phyloP scores from a whole-genome alignment of 441 rosid genomes.

The Omphalea diandra region DNA sequence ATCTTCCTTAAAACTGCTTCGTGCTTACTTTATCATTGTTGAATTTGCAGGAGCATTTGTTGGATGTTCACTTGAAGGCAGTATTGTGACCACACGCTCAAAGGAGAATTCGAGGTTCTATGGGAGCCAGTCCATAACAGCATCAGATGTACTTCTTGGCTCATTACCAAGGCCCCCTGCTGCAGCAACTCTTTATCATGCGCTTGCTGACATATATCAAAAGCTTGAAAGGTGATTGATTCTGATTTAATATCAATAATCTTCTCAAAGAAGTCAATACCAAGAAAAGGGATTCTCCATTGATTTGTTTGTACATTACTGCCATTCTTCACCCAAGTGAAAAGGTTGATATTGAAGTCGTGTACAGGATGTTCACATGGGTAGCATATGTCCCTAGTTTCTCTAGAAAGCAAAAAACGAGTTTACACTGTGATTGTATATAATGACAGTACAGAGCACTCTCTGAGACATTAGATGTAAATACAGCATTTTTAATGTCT shows the following conservation, averaged over 20 bases:
- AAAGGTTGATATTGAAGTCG: no score
- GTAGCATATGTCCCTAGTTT: not conserved
- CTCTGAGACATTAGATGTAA: not conserved
- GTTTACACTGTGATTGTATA: constrained; percentile 1
- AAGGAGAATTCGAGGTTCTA: constrained; percentile 79
- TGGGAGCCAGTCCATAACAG: constrained; percentile 77
- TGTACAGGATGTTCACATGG: constrained; percentile 5
- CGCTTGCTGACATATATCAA: constrained; percentile 63
- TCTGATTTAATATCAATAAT: not conserved
- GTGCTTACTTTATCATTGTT: not conserved
- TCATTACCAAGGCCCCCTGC: constrained; percentile 88
- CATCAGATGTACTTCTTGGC: constrained; percentile 79
- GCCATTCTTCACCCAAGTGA: constrained; percentile 11
- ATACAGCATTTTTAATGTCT: not conserved
- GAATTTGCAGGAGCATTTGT: constrained; percentile 75
- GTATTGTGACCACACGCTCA: constrained; percentile 68
- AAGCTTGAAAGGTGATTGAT: constrained; percentile 46
- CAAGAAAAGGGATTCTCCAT: not conserved
- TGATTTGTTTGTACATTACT: not conserved
- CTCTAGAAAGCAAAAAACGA: no score
- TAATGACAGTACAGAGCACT: not conserved
- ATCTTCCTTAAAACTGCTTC: not conserved
- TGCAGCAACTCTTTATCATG: constrained; percentile 73
- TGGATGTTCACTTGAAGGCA: constrained; percentile 94
- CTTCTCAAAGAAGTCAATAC: not conserved